Evolutionary conservation across 2,329 filamentous ascomycete genomes (phyloP).

Genomic region (Stachybotrys chlorohalonatus): DNA sequence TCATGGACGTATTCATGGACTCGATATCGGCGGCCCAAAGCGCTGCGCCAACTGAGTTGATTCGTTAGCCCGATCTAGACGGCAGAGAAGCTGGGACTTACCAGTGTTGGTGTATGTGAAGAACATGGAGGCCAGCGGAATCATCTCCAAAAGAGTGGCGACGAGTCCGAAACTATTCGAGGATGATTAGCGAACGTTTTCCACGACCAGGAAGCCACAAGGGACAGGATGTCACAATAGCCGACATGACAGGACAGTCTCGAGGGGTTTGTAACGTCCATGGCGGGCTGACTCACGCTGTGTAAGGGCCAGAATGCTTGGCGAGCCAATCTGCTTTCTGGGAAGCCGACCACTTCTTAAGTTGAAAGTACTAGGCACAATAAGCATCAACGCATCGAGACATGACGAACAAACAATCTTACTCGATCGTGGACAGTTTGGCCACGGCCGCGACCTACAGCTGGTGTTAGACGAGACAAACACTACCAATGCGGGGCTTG

Average conservation of each 20-base stretch:
- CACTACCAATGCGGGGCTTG: background rate
- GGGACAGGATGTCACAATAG: background rate
- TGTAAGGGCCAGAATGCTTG: conserved; percentile 66
- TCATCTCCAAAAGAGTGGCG: conserved; percentile 73
- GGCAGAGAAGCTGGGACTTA: conserved; percentile 17
- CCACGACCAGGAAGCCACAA: no score
- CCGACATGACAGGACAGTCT: background rate
- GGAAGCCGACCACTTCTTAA: conserved; percentile 69
- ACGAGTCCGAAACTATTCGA: conserved; percentile 58
- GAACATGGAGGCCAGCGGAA: conserved; percentile 73
- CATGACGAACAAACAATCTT: conserved; percentile 14
- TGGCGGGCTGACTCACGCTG: conserved; percentile 36
- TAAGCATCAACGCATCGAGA: conserved; percentile 1
- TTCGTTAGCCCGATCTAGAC: conserved; percentile 5
- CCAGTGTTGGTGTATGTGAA: conserved; percentile 85
- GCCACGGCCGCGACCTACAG: conserved; percentile 36
- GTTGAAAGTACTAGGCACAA: conserved; percentile 67
- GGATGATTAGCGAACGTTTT: background rate
- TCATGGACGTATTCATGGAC: conserved; percentile 39
- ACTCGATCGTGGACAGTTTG: conserved; percentile 44
- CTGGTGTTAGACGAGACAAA: conserved; percentile 1
- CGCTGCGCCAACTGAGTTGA: conserved; percentile 64
- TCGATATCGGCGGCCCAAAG: conserved; percentile 92
- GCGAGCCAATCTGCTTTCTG: conserved; percentile 62
- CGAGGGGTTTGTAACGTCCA: background rate